Base-by-base conservation (phyloP, 257 asterid species). In the Jasminum sambac region DNA sequence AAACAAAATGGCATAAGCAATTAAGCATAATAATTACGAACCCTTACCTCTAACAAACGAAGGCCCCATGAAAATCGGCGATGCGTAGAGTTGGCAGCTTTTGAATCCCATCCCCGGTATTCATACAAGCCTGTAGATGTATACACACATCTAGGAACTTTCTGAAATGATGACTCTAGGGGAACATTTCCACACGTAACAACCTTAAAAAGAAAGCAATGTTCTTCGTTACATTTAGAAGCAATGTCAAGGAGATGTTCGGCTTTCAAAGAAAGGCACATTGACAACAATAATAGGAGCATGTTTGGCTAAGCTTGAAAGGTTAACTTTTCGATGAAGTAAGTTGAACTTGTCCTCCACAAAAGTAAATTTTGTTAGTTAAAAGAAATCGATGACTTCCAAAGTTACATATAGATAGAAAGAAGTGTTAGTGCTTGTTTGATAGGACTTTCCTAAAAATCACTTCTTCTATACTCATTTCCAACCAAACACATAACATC, bases 111-210 rank as follows among this genome's bases (percentile, higher is more conserved):
- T 63, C 92, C 92, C 13, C 95, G 80, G 72, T 88, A 88, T 78
- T 88, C 95, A 42, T 74, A 83, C 80, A 88, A 74, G 73, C 88
- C 82, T 24, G 95, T 82, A 11, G 95, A 86, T 38, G 89, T 80
- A 81, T 88, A 88, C 36, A 88, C 90, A 69, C 95, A 88, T 76
- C 95, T 76, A 23, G 89, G 86, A 76, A 88, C 87, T 69, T 64
- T 88, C 60, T 84, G 92, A 80, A 83, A 88, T 39, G 95, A 79
- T 2, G 95, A 86, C 73, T 88, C 92, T 16, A 88, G 89, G 17
- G 95, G 92, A 63, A 88, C 82, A 71, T 83, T 83, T 63, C 95
- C 95, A 70, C 95, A 88, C 21, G 95, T 88, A 70, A 88, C 95
- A 44, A 88, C 91, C 95, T 88, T 72, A 78, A 73, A 57, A 71